phyloP scores from a whole-genome alignment of 768 basidiomycete genomes.

The Royoungia palumana region DNA sequence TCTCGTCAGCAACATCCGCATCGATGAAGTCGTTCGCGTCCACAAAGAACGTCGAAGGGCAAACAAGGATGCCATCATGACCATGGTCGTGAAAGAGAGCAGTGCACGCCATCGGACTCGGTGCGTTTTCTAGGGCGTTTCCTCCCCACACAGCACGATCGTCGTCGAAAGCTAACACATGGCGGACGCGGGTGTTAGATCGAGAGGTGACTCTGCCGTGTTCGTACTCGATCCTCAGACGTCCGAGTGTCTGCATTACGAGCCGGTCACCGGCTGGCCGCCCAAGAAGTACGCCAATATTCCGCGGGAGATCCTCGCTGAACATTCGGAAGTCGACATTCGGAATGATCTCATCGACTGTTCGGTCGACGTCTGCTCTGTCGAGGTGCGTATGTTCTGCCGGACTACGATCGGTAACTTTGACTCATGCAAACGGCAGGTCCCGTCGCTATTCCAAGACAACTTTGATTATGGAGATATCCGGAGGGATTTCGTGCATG shows the following conservation, averaged over 20 bases:
- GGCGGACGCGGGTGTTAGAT: slow-evolving; percentile 37
- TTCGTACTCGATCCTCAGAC: slow-evolving; percentile 76
- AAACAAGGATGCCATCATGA: slow-evolving; percentile 95
- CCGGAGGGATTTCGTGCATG: slow-evolving; percentile 89
- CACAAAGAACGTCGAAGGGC: slow-evolving; percentile 85
- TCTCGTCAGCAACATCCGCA: slow-evolving; percentile 88
- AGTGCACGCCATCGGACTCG: slow-evolving; percentile 70
- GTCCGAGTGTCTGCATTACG: slow-evolving; percentile 82
- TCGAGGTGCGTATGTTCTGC: slow-evolving; percentile 56
- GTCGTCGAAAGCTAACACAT: neutral
- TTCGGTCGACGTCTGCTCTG: slow-evolving; percentile 89
- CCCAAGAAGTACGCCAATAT: slow-evolving; percentile 56
- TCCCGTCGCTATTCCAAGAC: slow-evolving; percentile 95
- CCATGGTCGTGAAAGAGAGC: slow-evolving; percentile 86
- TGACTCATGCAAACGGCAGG: slow-evolving; percentile 40
- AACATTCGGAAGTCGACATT: slow-evolving; percentile 79
- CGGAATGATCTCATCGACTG: slow-evolving; percentile 87
- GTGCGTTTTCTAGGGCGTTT: slow-evolving; percentile 37
- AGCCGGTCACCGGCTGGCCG: slow-evolving; percentile 70
- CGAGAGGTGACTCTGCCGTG: slow-evolving; percentile 69
- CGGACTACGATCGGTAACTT: neutral
- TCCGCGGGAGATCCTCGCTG: slow-evolving; percentile 72
- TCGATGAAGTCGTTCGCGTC: slow-evolving; percentile 83
- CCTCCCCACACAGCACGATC: neutral
- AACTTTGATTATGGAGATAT: slow-evolving; percentile 97